Evolutionary conservation across 352 stramenopile species (phyloP), one percentile per base, ranked within the genome.

Genomic region (Globisporangium spiculum): DNA sequence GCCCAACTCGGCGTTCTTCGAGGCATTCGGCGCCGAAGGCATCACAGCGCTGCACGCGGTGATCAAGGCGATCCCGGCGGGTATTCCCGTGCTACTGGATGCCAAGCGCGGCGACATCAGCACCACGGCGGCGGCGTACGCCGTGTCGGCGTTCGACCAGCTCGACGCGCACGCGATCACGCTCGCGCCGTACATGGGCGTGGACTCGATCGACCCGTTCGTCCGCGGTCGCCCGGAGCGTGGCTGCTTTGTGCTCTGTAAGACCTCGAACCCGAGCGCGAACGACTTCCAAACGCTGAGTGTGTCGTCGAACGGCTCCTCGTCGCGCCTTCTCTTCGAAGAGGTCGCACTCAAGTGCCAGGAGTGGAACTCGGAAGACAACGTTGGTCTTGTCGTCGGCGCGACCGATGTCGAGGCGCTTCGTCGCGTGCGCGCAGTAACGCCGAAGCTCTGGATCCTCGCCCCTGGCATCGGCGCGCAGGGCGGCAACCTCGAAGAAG

Each of bases 1-100:
- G 80, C 98, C 98, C 32, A 99, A 99, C 82, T 96, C 96, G 63
- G 98, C 98, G 6, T 99, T 99, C 80, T 99, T 99, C 75, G 97
- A 99, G 66, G 86, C 84, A 16, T 95, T 96, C 62, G 90, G 89
- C 38, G 79, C 83, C 10, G 90, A 95, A 44, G 97, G 97, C 57
- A 80, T 97, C 64, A 75, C 78, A 7, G 97, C 96, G 6, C 78
- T 99, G 36, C 80, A 93, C 67, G 77, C 92, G 54, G 96, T 99
- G 9, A 91, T 99, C 60, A 78, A 80, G 53, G 77, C 84, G 8
- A 84, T 98, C n/a, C 93, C 92, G 0, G 66, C 74, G 16, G 92
- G 96, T 7, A 98, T 99, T 60, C 97, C 97, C 0, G 93, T 99
- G 20, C 76, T 99, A 32, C 83, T 99, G 38, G 98, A 99, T 78